Percentiles rank a stretch among this genome's conserved stretches.
Evolutionary conservation across 805 yeast species (phyloP).

Genomic region (Cyberlindnera mrakii): DNA sequence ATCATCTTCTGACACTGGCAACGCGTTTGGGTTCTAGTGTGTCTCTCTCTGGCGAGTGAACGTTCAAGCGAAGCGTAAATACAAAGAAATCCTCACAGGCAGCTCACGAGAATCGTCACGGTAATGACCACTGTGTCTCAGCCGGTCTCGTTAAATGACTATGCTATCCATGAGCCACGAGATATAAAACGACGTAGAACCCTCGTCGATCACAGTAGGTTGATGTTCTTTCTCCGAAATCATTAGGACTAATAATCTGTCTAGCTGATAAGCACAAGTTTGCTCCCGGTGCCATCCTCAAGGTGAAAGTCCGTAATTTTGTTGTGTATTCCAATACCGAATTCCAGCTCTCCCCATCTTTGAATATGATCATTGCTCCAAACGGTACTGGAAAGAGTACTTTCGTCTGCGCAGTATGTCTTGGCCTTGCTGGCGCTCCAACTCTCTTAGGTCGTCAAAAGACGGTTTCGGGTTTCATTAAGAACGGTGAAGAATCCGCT

Average conservation of each 20-base stretch:
- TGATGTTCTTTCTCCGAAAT: background rate
- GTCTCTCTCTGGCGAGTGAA: too few relatives aligned
- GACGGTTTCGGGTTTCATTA: slow-evolving; percentile 61
- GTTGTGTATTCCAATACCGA: slow-evolving; percentile 67
- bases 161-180: slow-evolving; percentile 4
- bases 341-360: slow-evolving; percentile 70
- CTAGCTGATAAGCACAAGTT: slow-evolving; percentile 20
- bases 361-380: slow-evolving; percentile 93
- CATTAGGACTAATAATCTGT: background rate
- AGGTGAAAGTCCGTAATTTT: slow-evolving; percentile 54
- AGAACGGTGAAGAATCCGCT: slow-evolving; percentile 45
- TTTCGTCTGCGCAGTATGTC: slow-evolving; percentile 84
- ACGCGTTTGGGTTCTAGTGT: too few relatives aligned
- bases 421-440: slow-evolving; percentile 79
- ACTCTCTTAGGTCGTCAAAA: slow-evolving; percentile 65
- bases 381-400: slow-evolving; percentile 96
- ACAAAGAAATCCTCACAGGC: too few relatives aligned
- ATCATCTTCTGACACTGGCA: too few relatives aligned
- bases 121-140: background rate
- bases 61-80: too few relatives aligned
- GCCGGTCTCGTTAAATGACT: slow-evolving; percentile 9
- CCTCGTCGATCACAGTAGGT: slow-evolving; percentile 5
- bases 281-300: slow-evolving; percentile 43
- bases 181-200: slow-evolving; percentile 6
- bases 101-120: background rate